A percentile compares a stretch with the other conserved stretches of the same genome.
These are phyloP conservation scores for sorghum (Sorghum bicolor) DNA, from an alignment of 176 grass and related monocot genomes.

Conservation along the genomic window Sorghum_bicolor_NCBIv3 NC_012872.2:9290501-9291000, in stretches of 20 bases:
- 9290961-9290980: constrained; percentile 56
- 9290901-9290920: constrained; percentile 40
- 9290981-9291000: constrained; percentile 10
- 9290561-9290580: constrained; percentile 59
- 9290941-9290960: constrained; percentile 92
- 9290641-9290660: constrained; percentile 1
- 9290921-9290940: constrained; percentile 70
- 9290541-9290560: constrained; percentile 79
- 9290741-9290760: constrained; percentile 82
- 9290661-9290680: background rate
- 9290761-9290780: constrained; percentile 62
- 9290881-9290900: constrained; percentile 5
- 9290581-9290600: constrained; percentile 15
- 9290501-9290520: constrained; percentile 81
- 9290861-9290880: background rate
- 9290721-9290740: constrained; percentile 18
- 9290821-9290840: constrained; percentile 30
- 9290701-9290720: background rate
- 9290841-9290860: background rate
- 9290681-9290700: background rate
- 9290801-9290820: constrained; percentile 48
- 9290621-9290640: constrained; percentile 25
- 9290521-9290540: constrained; percentile 86
- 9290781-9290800: constrained; percentile 80
- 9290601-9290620: background rate